Percentiles rank a stretch among this genome's conserved stretches.
These are phyloP conservation scores for Bretschneidera sinensis DNA, from an alignment of 345 rosid species.

Conservation along the genomic window DNA sequence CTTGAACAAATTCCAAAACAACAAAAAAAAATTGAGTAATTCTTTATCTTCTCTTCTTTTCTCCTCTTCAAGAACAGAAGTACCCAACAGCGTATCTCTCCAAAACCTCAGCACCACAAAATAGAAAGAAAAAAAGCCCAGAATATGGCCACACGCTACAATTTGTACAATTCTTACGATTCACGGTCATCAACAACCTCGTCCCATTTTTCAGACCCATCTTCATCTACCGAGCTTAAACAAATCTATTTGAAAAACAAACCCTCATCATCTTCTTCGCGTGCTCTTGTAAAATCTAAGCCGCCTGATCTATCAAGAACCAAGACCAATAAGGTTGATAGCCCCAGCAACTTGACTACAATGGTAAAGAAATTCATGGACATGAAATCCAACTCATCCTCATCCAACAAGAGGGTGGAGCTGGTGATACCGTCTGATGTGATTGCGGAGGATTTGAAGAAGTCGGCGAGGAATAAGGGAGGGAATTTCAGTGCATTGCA, in stretches of 20 bases:
- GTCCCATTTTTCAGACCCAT: slow-evolving; percentile 51
- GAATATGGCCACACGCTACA: slow-evolving; percentile 74
- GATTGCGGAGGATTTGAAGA: slow-evolving; percentile 70
- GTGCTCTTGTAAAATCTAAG: slow-evolving; percentile 55
- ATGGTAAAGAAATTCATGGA: slow-evolving; percentile 81
- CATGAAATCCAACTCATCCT: slow-evolving; percentile 28
- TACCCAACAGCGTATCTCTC: no score
- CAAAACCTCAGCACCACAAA: no score
- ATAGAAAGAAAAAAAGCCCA: background rate
- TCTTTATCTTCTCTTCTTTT: background rate
- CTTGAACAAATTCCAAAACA: background rate
- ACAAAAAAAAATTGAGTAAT: no score
- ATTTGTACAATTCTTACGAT: slow-evolving; percentile 59
- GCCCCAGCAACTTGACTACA: slow-evolving; percentile 36
- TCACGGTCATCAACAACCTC: slow-evolving; percentile 65
- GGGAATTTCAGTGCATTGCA: slow-evolving; percentile 53
- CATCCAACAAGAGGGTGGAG: slow-evolving; percentile 23
- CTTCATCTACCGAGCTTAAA: slow-evolving; percentile 46
- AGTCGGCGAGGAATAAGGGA: slow-evolving; percentile 40
- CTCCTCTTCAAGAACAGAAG: no score
- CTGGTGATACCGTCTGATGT: slow-evolving; percentile 52
- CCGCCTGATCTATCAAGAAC: slow-evolving; percentile 30
- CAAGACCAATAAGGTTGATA: slow-evolving; percentile 17
- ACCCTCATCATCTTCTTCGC: slow-evolving; percentile 31
- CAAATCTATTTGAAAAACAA: slow-evolving; percentile 6